Conservation (phyloP, 805 yeast genomes). For the Myxozyma vanderwaltii region DNA sequence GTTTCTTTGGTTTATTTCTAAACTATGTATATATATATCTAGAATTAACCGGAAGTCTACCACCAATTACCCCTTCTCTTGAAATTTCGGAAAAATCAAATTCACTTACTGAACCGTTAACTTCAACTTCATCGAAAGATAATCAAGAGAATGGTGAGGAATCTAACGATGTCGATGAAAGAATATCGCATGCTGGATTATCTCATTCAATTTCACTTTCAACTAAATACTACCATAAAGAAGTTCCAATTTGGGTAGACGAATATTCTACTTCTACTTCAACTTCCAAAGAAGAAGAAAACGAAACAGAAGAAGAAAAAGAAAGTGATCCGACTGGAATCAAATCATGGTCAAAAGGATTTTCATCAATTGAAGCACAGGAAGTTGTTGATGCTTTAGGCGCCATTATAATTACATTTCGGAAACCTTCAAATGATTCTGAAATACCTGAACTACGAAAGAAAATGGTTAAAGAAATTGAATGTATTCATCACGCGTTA, state of each 20-base stretch:
- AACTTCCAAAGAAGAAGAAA: constrained; percentile 27
- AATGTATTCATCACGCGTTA: constrained; percentile 21
- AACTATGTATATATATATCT: background rate
- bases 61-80: background rate
- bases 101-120: background rate
- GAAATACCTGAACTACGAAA: constrained; percentile 24
- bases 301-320: background rate
- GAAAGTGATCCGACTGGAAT: constrained; percentile 12
- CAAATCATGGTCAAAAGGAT: constrained; percentile 41
- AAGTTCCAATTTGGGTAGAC: constrained; percentile 43
- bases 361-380: constrained; percentile 41
- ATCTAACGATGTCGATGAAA: background rate
- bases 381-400: constrained; percentile 45
- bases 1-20: too few species aligned
- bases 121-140: background rate
- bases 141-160: background rate
- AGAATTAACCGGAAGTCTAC: constrained; percentile 16
- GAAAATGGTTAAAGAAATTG: constrained; percentile 21
- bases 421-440: constrained; percentile 13
- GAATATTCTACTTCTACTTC: constrained; percentile 38
- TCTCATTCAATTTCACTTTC: constrained; percentile 36
- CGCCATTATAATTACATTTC: constrained; percentile 43
- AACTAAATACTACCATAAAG: constrained; percentile 43
- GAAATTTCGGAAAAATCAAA: background rate
- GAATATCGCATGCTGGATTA: constrained; percentile 39